A percentile compares a stretch with the other conserved stretches of the same genome.
Conservation (phyloP, 768 basidiomycete species). For the Coprinopsis strossmayeri region DNA sequence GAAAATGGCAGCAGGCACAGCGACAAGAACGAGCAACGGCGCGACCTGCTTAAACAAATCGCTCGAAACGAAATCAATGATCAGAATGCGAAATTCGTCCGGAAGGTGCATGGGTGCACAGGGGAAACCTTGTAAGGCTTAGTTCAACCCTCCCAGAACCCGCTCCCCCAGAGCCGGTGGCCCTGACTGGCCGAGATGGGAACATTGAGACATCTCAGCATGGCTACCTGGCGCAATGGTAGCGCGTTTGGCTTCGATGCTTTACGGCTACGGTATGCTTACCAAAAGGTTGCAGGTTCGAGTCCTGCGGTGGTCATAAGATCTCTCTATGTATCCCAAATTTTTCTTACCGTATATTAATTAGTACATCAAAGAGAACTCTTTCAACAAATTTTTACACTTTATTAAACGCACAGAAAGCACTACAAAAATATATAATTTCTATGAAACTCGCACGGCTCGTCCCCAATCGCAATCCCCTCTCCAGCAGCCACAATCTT, state of each 20-base stretch:
- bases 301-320: constrained; percentile 92
- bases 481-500: constrained; percentile 30
- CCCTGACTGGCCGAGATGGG: neutral
- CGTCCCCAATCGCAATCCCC: constrained; percentile 53
- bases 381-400: too few species aligned
- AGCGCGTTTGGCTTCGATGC: constrained; percentile 93
- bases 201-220: neutral
- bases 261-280: constrained; percentile 31
- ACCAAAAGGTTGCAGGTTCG: constrained; percentile 97
- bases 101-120: constrained; percentile 37
- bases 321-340: too few species aligned
- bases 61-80: constrained; percentile 32
- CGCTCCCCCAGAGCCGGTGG: neutral
- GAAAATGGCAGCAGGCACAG: constrained; percentile 48
- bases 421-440: constrained; percentile 17
- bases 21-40: constrained; percentile 48
- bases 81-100: constrained; percentile 33
- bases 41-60: constrained; percentile 47
- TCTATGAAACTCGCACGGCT: constrained; percentile 59
- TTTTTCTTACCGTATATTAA: too few species aligned
- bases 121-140: constrained; percentile 3
- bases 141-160: neutral
- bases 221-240: constrained; percentile 84
- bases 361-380: too few species aligned
- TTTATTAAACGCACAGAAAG: too few species aligned